Percentiles rank a stretch among this genome's conserved stretches.
These are phyloP conservation scores for Setaria viridis DNA, from an alignment of 202 grass and related monocot genomes.

Conservation along the genomic window DNA sequence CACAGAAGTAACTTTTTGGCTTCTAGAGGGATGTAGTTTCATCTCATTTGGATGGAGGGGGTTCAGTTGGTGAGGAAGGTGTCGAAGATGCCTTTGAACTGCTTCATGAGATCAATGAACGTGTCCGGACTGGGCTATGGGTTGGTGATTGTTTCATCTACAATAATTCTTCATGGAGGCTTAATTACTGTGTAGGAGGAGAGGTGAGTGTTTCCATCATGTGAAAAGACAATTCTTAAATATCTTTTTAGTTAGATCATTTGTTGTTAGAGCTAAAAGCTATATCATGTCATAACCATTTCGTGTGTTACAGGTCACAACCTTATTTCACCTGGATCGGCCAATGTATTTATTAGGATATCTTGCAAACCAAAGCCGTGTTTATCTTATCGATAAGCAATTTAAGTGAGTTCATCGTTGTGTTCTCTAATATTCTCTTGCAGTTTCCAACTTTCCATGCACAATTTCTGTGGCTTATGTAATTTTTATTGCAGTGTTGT, in stretches of 20 bases:
- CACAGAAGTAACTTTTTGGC: conserved; percentile 26
- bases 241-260: background rate
- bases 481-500: conserved; percentile 75
- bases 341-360: conserved; percentile 91
- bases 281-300: conserved; percentile 39
- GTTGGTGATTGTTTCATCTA: conserved; percentile 92
- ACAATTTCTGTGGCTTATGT: conserved; percentile 36
- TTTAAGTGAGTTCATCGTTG: conserved; percentile 68
- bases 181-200: conserved; percentile 89
- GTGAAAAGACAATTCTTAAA: background rate
- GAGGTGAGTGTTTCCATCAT: conserved; percentile 55
- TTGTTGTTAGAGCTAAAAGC: conserved; percentile 32
- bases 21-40: conserved; percentile 80
- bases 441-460: background rate
- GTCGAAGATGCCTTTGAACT: conserved; percentile 88
- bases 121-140: conserved; percentile 82
- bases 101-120: conserved; percentile 88
- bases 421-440: conserved; percentile 6
- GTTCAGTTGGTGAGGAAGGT: conserved; percentile 72
- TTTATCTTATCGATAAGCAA: conserved; percentile 86
- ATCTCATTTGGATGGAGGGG: conserved; percentile 73
- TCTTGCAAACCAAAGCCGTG: conserved; percentile 86
- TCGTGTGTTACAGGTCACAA: conserved; percentile 65
- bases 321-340: conserved; percentile 83
- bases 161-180: conserved; percentile 81